Evolutionary conservation across 257 asterid species (phyloP).

Genomic region (Primulina huaijiensis): DNA sequence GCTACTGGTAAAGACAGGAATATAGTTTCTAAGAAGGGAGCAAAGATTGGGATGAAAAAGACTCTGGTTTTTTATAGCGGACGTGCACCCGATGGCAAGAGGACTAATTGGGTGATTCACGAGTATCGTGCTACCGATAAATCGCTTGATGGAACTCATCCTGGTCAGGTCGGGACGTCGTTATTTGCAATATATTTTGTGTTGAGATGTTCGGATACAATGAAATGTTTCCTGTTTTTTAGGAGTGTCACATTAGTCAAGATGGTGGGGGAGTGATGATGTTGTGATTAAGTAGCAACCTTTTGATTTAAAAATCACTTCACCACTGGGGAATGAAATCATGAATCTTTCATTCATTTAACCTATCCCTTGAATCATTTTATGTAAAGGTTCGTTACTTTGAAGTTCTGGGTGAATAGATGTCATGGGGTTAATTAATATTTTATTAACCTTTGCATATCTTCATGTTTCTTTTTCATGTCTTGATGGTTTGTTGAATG

Average conservation of each 20-base stretch:
- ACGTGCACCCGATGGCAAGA: slow-evolving; percentile 96
- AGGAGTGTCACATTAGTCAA: no score
- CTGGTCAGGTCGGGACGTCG: slow-evolving; percentile 74
- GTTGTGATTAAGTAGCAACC: no score
- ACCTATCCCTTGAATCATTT: neutral
- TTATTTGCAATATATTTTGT: neutral
- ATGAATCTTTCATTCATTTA: no score
- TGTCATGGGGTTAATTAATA: neutral
- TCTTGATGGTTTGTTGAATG: slow-evolving; percentile 16
- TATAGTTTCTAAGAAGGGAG: slow-evolving; percentile 64
- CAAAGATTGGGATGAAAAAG: slow-evolving; percentile 88
- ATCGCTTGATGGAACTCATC: slow-evolving; percentile 84
- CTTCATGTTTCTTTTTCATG: neutral
- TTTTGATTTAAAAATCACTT: neutral
- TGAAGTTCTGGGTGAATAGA: neutral
- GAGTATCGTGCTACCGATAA: slow-evolving; percentile 91
- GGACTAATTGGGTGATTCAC: slow-evolving; percentile 93
- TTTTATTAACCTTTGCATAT: neutral
- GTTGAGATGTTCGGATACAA: no score
- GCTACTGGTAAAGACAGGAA: slow-evolving; percentile 97
- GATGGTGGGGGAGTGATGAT: neutral
- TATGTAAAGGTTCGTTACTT: no score
- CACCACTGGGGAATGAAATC: neutral
- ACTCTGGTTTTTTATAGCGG: slow-evolving; percentile 84
- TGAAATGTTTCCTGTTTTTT: no score